phyloP scores from a whole-genome alignment of 2,329 filamentous ascomycete species.

The Verticillium alfalfae region DNA sequence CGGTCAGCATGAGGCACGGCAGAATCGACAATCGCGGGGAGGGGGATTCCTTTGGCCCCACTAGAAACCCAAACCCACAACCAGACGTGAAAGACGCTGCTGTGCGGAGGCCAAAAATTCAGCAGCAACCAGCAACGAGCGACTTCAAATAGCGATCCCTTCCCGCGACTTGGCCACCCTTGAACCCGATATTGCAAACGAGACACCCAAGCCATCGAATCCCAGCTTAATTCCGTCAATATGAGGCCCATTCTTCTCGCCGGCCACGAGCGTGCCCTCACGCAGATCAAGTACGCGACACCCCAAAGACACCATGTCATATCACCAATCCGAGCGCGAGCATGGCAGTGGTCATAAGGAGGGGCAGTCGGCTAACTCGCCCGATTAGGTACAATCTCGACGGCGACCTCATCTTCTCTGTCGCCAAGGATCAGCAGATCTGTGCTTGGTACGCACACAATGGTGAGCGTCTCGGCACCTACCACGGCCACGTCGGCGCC shows the following conservation, averaged over 20 bases:
- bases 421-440: slow-evolving; percentile 92
- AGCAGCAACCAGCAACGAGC: slow-evolving; percentile 10
- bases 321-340: not conserved
- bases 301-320: not conserved
- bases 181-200: slow-evolving; percentile 4
- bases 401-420: slow-evolving; percentile 94
- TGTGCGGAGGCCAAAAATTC: slow-evolving; percentile 11
- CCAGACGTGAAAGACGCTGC: not conserved
- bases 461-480: slow-evolving; percentile 94
- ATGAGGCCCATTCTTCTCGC: slow-evolving; percentile 97
- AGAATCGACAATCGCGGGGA: slow-evolving; percentile 1
- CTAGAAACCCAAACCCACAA: slow-evolving; percentile 34
- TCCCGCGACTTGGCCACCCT: not conserved
- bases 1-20: not conserved
- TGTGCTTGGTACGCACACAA: slow-evolving; percentile 98
- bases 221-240: slow-evolving; percentile 31
- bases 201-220: slow-evolving; percentile 5
- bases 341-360: not conserved
- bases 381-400: slow-evolving; percentile 74
- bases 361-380: slow-evolving; percentile 2
- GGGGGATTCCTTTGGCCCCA: slow-evolving; percentile 23
- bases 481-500: slow-evolving; percentile 93
- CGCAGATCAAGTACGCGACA: slow-evolving; percentile 72
- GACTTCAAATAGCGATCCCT: slow-evolving; percentile 10
- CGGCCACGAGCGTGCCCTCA: slow-evolving; percentile 94